Percentiles rank a stretch among this genome's conserved stretches.
These are phyloP conservation scores for Penicillium italicum DNA, from an alignment of 2,329 filamentous ascomycete species.

Conservation along the genomic window DNA sequence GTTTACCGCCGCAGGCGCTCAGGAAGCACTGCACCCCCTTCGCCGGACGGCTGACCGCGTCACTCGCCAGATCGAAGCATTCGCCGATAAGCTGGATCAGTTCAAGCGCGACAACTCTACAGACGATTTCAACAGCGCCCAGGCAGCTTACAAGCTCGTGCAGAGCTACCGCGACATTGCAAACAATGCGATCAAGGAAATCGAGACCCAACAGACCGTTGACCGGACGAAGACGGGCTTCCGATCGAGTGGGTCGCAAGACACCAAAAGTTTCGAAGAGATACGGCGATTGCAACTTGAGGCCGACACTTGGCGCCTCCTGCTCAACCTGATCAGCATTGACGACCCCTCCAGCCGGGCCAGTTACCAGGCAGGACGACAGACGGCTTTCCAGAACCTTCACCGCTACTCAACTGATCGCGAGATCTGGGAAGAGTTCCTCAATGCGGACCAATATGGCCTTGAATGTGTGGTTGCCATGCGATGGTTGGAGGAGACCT, in stretches of 20 bases:
- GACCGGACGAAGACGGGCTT: conserved; percentile 38
- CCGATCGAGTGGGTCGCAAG: conserved; percentile 23
- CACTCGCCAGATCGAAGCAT: conserved; percentile 78
- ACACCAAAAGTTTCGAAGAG: conserved; percentile 32
- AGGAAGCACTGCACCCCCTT: conserved; percentile 56
- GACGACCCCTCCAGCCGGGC: conserved; percentile 54
- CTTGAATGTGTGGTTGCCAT: conserved; percentile 75
- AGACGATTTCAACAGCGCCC: conserved; percentile 54
- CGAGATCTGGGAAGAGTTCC: conserved; percentile 69
- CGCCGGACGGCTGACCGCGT: conserved; percentile 65
- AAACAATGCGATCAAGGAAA: conserved; percentile 48
- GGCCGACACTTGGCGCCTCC: conserved; percentile 83
- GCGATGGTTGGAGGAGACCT: conserved; percentile 79
- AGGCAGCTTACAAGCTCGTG: conserved; percentile 65
- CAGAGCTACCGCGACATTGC: conserved; percentile 60
- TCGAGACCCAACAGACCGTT: conserved; percentile 38
- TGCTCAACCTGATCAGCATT: conserved; percentile 69
- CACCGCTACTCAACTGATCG: conserved; percentile 58
- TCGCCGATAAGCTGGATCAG: conserved; percentile 76
- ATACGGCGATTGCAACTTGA: conserved; percentile 70
- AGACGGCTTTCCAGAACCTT: conserved; percentile 42
- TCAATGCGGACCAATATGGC: conserved; percentile 68
- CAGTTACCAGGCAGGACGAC: conserved; percentile 40
- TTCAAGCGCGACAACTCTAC: conserved; percentile 57
- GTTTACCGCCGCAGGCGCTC: conserved; percentile 47